Evolutionary conservation across 1,284 basidiomycete species (phyloP), one percentile per base, ranked within the genome.

Genomic region (Cryptococcus floricola): DNA sequence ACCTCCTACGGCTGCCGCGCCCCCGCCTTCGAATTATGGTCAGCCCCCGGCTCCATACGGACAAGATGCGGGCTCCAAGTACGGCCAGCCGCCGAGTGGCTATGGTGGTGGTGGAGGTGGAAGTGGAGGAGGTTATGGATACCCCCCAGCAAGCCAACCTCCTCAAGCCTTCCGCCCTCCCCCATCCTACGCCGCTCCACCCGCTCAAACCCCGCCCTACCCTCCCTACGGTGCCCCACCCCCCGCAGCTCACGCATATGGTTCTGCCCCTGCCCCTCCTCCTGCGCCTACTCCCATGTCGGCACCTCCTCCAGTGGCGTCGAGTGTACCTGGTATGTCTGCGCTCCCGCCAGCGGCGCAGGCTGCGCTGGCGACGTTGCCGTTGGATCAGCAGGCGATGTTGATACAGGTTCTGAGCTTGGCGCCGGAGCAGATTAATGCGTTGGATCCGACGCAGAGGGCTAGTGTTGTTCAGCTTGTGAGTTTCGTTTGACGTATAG

Each of bases 391-490:
- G 61, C 68, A 91, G 88, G 81, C 83, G 27, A 89, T 92, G 85
- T 71, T 93, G 46, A 80, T 89, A 73, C 91, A 94, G 77, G 92
- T 98, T 0, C 78, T 98, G 34, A 84, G 82, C 57, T 78, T 98
- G 67, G 89, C 89, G 0, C 86, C 83, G 41, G 91, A 91, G 48
- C 92, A 98, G 76, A 89, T 98, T 66, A 86, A 85, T 55, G 85
- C 84, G 7, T 78, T 98, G 47, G 89, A 92, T 23, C 86, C 89
- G 1, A 81, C 83, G 3, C 93, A 98, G 65, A 83, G 88, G 47
- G 84, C 85, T 0, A 87, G 90, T n/a, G 90, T 98, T 46, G 82
- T 91, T 76, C 85, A 88, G 67, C 77, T 96, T 73, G 91, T 91
- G 62, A 58, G 86, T 80, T 7, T 28, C 16, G 31, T 23, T 48